These are phyloP conservation scores for Aaosphaeria arxii DNA, from an alignment of 2,329 filamentous ascomycete genomes.

Conservation along the genomic window DNA sequence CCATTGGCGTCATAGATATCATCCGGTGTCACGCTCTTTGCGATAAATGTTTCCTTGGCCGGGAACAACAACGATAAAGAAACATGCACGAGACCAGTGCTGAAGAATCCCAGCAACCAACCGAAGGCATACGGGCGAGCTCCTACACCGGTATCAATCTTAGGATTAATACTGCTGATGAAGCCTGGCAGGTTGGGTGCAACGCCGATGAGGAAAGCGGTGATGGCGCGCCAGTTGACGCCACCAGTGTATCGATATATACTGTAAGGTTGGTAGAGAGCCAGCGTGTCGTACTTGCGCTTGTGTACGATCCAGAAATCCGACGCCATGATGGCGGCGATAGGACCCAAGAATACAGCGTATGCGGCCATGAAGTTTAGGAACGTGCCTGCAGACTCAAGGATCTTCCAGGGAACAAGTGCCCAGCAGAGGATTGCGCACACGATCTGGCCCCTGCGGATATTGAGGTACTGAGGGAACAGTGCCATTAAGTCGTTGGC, in stretches of 20 bases:
- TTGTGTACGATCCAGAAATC: constrained; percentile 60
- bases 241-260: constrained; percentile 53
- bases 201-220: constrained; percentile 57
- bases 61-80: constrained; percentile 49
- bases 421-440: constrained; percentile 44
- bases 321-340: constrained; percentile 58
- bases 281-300: constrained; percentile 50
- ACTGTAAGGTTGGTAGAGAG: constrained; percentile 49
- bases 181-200: constrained; percentile 58
- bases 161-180: constrained; percentile 41
- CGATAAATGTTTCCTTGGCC: constrained; percentile 49
- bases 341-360: constrained; percentile 63
- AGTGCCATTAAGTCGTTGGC: constrained; percentile 55
- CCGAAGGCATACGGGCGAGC: constrained; percentile 60
- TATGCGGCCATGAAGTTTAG: constrained; percentile 65
- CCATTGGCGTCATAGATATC: constrained; percentile 34
- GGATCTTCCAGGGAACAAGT: constrained; percentile 47
- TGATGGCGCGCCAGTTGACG: constrained; percentile 59
- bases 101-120: constrained; percentile 63
- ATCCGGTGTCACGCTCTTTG: constrained; percentile 36
- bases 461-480: constrained; percentile 53
- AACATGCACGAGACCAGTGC: constrained; percentile 56
- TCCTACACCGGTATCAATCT: constrained; percentile 46
- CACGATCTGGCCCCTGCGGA: constrained; percentile 48
- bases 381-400: constrained; percentile 41